Conservation (phyloP, 148 eudicot genomes). For the Tetragonia tetragonoides region DNA sequence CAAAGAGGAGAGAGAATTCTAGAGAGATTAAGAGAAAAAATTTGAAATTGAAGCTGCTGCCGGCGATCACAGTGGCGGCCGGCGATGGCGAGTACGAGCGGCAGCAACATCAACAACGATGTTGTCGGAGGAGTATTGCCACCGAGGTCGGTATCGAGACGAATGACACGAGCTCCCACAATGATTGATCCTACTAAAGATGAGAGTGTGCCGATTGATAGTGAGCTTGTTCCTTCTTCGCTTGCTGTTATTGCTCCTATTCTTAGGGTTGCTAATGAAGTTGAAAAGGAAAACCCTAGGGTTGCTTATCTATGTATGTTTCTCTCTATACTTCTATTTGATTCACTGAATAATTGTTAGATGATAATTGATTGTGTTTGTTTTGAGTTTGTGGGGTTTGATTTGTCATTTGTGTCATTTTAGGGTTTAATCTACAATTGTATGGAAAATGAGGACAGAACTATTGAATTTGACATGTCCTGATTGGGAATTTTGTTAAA, state of each 20-base stretch:
- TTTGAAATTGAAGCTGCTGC: not conserved
- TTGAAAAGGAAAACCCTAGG: constrained; percentile 67
- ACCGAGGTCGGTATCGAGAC: constrained; percentile 42
- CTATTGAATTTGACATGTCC: not conserved
- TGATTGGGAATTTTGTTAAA: not conserved
- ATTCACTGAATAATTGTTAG: too few relatives aligned
- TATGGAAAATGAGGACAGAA: too few relatives aligned
- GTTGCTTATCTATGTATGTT: constrained; percentile 57
- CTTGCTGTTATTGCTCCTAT: constrained; percentile 73
- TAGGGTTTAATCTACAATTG: too few relatives aligned
- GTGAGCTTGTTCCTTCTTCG: constrained; percentile 91
- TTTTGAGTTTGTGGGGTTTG: not conserved
- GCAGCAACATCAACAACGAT: constrained; percentile 27
- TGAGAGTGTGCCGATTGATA: constrained; percentile 56
- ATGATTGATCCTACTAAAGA: constrained; percentile 47
- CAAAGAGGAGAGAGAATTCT: too few relatives aligned
- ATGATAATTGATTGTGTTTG: not conserved
- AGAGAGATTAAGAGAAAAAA: not conserved
- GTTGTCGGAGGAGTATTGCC: constrained; percentile 31
- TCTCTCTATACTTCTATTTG: not conserved
- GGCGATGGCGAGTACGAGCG: constrained; percentile 77
- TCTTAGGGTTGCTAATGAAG: constrained; percentile 89
- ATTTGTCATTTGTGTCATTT: not conserved
- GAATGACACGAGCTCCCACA: constrained; percentile 41
- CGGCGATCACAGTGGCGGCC: not conserved